These are phyloP conservation scores for Scolecobasidium constrictum DNA, from an alignment of 2,329 filamentous ascomycete genomes.

Conservation along the genomic window DNA sequence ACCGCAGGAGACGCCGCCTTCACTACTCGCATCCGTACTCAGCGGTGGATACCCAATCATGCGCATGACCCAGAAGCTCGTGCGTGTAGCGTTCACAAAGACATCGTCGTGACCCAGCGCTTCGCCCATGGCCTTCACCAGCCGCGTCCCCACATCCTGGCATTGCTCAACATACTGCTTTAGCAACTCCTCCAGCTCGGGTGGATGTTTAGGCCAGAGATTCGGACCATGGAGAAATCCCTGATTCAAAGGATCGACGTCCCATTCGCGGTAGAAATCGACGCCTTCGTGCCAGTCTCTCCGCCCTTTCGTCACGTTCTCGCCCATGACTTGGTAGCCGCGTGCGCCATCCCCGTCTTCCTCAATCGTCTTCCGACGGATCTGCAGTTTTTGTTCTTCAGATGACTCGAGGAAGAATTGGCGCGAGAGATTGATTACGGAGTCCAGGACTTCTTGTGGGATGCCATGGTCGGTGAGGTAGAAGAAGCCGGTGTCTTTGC, in stretches of 20 bases:
- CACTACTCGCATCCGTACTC: conserved; percentile 7
- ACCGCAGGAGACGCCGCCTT: conserved; percentile 25
- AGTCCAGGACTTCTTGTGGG: conserved; percentile 16
- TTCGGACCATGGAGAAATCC: conserved; percentile 29
- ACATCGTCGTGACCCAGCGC: conserved; percentile 22
- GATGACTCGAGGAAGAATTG: conserved; percentile 22
- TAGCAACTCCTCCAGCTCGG: conserved; percentile 20
- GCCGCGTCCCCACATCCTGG: conserved; percentile 20
- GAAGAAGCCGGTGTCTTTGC: conserved; percentile 30
- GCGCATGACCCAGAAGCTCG: conserved; percentile 29
- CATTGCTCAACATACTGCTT: conserved; percentile 20
- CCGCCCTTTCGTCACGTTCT: conserved; percentile 24
- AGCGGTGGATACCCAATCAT: conserved; percentile 26
- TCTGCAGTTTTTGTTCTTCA: conserved; percentile 20
- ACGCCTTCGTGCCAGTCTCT: conserved; percentile 29
- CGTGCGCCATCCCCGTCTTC: conserved; percentile 26
- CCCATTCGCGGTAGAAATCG: conserved; percentile 27
- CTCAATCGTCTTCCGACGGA: conserved; percentile 23
- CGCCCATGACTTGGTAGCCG: conserved; percentile 26
- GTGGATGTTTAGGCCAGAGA: conserved; percentile 28
- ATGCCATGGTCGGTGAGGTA: conserved; percentile 32
- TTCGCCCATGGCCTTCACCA: conserved; percentile 28
- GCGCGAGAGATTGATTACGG: conserved; percentile 21
- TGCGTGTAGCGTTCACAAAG: conserved; percentile 21
- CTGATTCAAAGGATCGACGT: conserved; percentile 15